Base-by-base conservation (phyloP, 108 stramenopile genomes). In the Tribonema minus region DNA sequence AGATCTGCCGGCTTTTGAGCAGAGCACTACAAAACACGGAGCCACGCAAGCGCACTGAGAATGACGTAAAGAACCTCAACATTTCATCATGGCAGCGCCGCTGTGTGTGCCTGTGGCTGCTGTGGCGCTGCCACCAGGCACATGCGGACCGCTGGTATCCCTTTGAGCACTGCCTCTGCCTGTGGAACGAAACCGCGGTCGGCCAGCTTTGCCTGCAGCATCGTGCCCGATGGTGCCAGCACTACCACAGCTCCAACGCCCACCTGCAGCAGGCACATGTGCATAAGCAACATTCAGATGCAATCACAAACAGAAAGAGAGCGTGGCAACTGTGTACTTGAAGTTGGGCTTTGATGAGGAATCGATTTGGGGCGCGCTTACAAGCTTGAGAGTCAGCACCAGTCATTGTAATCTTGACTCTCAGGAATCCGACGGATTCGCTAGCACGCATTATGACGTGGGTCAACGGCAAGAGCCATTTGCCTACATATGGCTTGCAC, bases 241-340 rank as follows among this genome's bases (percentile, higher is more conserved):
- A 74, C 73, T 1, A 74, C 73, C 40, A 74, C 63, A 37, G 64
- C 73, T n/a, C 30, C 61, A n/a, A 74, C 29, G 9, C 26, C n/a
- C 31, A 54, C 26, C 28, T 74, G 31, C 64, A 74, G 61, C n/a
- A n/a, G n/a, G n/a, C n/a, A n/a, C n/a, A n/a, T n/a, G n/a, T n/a
- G n/a, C n/a, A n/a, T n/a, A n/a, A n/a, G n/a, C n/a, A n/a, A n/a
- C n/a, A n/a, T n/a, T n/a, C n/a, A n/a, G n/a, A n/a, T n/a, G n/a
- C n/a, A n/a, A n/a, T n/a, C n/a, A n/a, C n/a, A n/a, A n/a, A n/a
- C n/a, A n/a, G n/a, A n/a, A n/a, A n/a, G n/a, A n/a, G n/a, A n/a
- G n/a, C n/a, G n/a, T 58, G 58, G 35, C 3, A 60, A 61, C 23
- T 27, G 1, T 27, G 36, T 27, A 23, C 3, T 6, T 60, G 29